A percentile compares a stretch with the other conserved stretches of the same genome.
Conservation (phyloP, 2,329 filamentous ascomycete genomes). For the Claviceps maximensis region DNA sequence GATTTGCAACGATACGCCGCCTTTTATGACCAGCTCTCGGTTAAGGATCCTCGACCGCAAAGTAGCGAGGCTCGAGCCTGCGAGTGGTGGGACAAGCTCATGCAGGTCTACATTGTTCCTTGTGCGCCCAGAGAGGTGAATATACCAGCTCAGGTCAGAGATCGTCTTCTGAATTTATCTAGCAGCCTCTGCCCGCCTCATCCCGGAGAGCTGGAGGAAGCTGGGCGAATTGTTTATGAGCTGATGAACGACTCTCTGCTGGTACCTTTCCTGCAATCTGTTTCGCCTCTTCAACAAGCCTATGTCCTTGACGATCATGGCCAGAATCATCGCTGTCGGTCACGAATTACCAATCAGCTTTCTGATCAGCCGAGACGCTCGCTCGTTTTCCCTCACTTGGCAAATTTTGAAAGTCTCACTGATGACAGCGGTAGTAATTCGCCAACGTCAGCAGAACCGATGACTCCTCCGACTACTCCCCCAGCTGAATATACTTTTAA, state of each 20-base stretch:
- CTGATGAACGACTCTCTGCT: slow-evolving; percentile 96
- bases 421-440: slow-evolving; percentile 55
- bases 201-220: slow-evolving; percentile 65
- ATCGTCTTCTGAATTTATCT: slow-evolving; percentile 52
- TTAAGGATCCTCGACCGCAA: slow-evolving; percentile 23
- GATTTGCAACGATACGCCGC: slow-evolving; percentile 75
- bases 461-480: slow-evolving; percentile 64
- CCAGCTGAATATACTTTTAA: slow-evolving; percentile 45
- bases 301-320: slow-evolving; percentile 21
- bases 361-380: slow-evolving; percentile 10
- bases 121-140: slow-evolving; percentile 84
- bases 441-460: slow-evolving; percentile 42
- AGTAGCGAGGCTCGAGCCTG: slow-evolving; percentile 53
- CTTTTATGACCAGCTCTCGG: slow-evolving; percentile 34
- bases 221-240: slow-evolving; percentile 81
- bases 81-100: slow-evolving; percentile 73
- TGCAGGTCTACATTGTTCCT: slow-evolving; percentile 80
- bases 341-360: slow-evolving; percentile 1
- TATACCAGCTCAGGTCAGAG: slow-evolving; percentile 71
- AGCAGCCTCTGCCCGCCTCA: slow-evolving; percentile 50
- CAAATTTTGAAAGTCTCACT: slow-evolving; percentile 38
- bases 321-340: slow-evolving; percentile 19
- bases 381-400: slow-evolving; percentile 31
- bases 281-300: slow-evolving; percentile 26
- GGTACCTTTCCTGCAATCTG: slow-evolving; percentile 73